Evolutionary conservation across 2,329 filamentous ascomycete genomes (phyloP).

Genomic region (Trichoderma gracile): DNA sequence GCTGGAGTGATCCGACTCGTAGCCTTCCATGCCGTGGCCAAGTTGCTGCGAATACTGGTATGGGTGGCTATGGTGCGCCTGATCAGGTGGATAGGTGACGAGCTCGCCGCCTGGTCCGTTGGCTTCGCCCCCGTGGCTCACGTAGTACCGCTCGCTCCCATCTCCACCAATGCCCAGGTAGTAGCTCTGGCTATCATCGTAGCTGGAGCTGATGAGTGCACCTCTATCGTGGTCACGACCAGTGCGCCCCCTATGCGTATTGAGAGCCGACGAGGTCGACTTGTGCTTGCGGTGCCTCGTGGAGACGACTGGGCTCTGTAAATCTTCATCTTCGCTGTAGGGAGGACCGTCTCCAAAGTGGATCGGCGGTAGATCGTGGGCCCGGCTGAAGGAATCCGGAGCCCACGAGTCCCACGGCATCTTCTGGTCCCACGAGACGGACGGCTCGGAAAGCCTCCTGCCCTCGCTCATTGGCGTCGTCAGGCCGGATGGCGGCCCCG

Average conservation of each 20-base stretch:
- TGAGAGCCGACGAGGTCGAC: slow-evolving; percentile 58
- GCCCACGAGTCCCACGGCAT: slow-evolving; percentile 60
- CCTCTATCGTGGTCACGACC: slow-evolving; percentile 47
- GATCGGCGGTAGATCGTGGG: slow-evolving; percentile 75
- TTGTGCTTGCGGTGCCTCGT: slow-evolving; percentile 85
- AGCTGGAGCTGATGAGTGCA: slow-evolving; percentile 51
- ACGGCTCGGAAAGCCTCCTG: slow-evolving; percentile 80
- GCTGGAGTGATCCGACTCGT: slow-evolving; percentile 62
- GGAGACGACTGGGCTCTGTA: slow-evolving; percentile 86
- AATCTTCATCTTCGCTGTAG: slow-evolving; percentile 93
- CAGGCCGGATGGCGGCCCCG: slow-evolving; percentile 69
- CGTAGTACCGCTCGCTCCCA: slow-evolving; percentile 73
- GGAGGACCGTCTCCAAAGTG: slow-evolving; percentile 86
- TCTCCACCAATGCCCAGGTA: slow-evolving; percentile 68
- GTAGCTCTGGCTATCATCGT: slow-evolving; percentile 60
- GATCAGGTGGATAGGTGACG: slow-evolving; percentile 72
- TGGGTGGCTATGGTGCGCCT: slow-evolving; percentile 58
- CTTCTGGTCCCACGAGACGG: slow-evolving; percentile 71
- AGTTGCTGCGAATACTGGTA: slow-evolving; percentile 44
- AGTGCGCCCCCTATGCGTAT: slow-evolving; percentile 45
- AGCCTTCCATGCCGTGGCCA: slow-evolving; percentile 51
- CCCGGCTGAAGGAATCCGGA: slow-evolving; percentile 57
- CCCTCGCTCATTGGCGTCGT: slow-evolving; percentile 84
- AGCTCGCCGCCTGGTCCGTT: slow-evolving; percentile 78
- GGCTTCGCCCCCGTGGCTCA: slow-evolving; percentile 67